Base-by-base conservation (phyloP, 768 basidiomycete species). In the Tylopilus sp. region DNA sequence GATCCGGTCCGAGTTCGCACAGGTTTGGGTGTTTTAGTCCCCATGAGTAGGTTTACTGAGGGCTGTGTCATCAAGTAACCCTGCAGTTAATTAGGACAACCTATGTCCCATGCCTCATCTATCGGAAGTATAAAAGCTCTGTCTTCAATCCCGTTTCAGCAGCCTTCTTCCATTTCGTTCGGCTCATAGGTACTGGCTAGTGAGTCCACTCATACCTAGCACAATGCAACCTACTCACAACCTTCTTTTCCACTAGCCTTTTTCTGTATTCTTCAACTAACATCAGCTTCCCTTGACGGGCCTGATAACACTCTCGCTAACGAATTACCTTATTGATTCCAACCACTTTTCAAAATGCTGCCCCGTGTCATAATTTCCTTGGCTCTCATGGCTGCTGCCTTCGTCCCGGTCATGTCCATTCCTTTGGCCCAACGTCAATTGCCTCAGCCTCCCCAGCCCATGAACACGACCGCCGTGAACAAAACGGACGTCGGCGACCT, bases 181-280 rank as follows among this genome's bases (percentile, higher is more conserved):
- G 53, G 53, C 48, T 51, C 53, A 49, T 44, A 55, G 57, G 54
- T 52, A 59, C 57, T 56, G 60, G 57, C 57, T 61, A 50, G 54
- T 62, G 51, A 61, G 57, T 58, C 11, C 22, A 48, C 18, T 48
- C 18, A 18, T 8, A 12, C 3, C 15, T 21, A 12, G 31, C 40
- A 40, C 17, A 2, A 40, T 13, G 33, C 30, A 13, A 31, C 15
- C 12, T 40, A 17, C 44, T 60, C 40, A 58, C 36, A 5, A 13
- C 23, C n/a, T 45, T 13, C n/a, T 18, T 45, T 13, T n/a, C 33
- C 12, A n/a, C 21, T 18, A 55, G 55, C 57, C 57, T 53, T 46
- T 28, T 53, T 59, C 41, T 35, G 35, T 53, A 39, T 62, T 50
- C 44, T 47, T 36, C 55, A 49, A 46, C 28, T 26, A 36, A 47